Base-by-base conservation (phyloP, 1,139 yeast genomes). In the Pichia terricola region DNA sequence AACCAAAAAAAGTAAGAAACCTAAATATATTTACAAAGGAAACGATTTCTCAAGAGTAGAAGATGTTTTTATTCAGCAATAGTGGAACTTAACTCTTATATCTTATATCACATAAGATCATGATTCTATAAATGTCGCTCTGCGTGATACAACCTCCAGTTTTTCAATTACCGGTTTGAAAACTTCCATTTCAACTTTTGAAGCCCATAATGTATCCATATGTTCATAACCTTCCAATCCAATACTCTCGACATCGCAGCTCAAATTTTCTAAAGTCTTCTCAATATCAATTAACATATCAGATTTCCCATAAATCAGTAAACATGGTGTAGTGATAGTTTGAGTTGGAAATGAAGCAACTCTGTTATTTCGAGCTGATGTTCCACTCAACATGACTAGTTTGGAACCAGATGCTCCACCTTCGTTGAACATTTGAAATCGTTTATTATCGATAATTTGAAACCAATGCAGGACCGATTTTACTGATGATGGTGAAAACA, bases 191-290 rank as follows among this genome's bases (percentile, higher is more conserved):
- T 72, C 66, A 0, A 80, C 94, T 53, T 85, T 88, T 31, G 67
- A 61, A 0, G 96, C 94, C 97, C 97, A 89, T 28, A 89, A 63
- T 26, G 88, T 94, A 59, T 89, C 97, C 56, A 89, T 70, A 61
- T 89, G 97, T 40, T 94, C 91, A 60, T 88, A 94, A 31, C 69
- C 61, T 0, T 61, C 65, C 3, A 76, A 69, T 3, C 73, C 68
- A 25, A 68, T 60, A 0, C 68, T 57, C 1, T 71, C 62, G 3
- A 68, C 59, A 26, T 56, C 55, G 39, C 59, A 58, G n/a, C 61
- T 52, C 28, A 63, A 42, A 35, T 56, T 55, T 31, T 56, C 55
- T 28, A 52, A 34, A 0, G 67, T 60, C 44, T 52, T 57, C 8
- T 65, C 64, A 9, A 62, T 71, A 40, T 69, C 70, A 53, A 78